A percentile compares a stretch with the other conserved stretches of the same genome.
Conservation (phyloP, 2,329 filamentous ascomycete genomes). For the Verticillium albo-atrum region DNA sequence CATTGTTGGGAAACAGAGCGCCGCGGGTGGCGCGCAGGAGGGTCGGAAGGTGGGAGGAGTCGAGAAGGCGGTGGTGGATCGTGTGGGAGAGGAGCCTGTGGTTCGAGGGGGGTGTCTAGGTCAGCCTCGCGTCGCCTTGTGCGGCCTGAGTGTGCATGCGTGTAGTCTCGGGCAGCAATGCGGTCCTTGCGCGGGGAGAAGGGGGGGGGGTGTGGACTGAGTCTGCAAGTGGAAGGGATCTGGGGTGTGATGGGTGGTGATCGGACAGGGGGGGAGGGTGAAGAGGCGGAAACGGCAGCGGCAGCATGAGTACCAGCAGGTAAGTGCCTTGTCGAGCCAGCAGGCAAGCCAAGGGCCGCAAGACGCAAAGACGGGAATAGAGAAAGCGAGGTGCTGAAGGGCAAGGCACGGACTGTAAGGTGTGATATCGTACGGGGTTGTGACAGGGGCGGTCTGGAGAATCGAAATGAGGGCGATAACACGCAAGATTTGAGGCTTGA, state of each 20-base stretch:
- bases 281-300: constrained; percentile 1
- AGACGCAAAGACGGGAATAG: neutral
- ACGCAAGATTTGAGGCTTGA: constrained; percentile 7
- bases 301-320: neutral
- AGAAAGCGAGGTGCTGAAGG: neutral
- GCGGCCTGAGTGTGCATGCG: neutral
- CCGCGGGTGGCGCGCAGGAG: constrained; percentile 68
- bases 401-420: neutral
- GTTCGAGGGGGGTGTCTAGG: constrained; percentile 14
- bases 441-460: neutral
- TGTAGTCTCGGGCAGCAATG: neutral
- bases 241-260: constrained; percentile 4
- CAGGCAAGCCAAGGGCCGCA: neutral
- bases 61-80: constrained; percentile 53
- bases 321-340: too few relatives aligned
- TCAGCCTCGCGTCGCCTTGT: constrained; percentile 8
- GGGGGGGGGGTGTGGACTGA: constrained; percentile 11
- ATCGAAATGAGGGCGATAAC: constrained; percentile 2
- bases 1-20: constrained; percentile 82
- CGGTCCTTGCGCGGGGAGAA: constrained; percentile 15
- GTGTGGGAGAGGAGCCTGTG: constrained; percentile 55
- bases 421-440: neutral
- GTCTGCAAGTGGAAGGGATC: constrained; percentile 6
- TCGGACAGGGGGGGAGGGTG: neutral
- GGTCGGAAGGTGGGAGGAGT: constrained; percentile 59